Evolutionary conservation across 2,329 filamentous ascomycete genomes (phyloP).

Genomic region (Arthrobotrys entomopaga): DNA sequence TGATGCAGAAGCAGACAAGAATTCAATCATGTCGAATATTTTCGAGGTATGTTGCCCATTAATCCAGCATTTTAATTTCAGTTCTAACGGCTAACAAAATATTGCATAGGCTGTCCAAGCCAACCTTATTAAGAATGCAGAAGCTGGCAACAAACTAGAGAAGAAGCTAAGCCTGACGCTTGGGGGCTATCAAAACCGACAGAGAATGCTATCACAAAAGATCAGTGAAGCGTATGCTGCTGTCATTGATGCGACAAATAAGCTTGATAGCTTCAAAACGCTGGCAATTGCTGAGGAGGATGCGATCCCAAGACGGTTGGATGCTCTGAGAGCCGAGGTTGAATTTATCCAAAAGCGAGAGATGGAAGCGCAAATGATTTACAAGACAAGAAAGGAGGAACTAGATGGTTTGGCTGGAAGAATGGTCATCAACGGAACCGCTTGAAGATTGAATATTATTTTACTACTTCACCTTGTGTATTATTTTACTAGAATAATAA

Average conservation of each 20-base stretch:
- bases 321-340: slow-evolving; percentile 82
- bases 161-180: slow-evolving; percentile 90
- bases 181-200: slow-evolving; percentile 88
- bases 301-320: slow-evolving; percentile 76
- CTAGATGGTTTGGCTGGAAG: slow-evolving; percentile 69
- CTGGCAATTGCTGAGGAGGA: slow-evolving; percentile 82
- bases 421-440: slow-evolving; percentile 40
- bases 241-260: slow-evolving; percentile 76
- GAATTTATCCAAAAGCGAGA: slow-evolving; percentile 81
- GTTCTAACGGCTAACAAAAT: slow-evolving; percentile 16
- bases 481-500: slow-evolving; percentile 15
- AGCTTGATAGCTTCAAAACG: slow-evolving; percentile 78
- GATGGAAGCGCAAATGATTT: slow-evolving; percentile 88
- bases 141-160: slow-evolving; percentile 85
- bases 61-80: not conserved
- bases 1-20: slow-evolving; percentile 76
- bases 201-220: slow-evolving; percentile 82
- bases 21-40: slow-evolving; percentile 72
- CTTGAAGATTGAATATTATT: slow-evolving; percentile 6
- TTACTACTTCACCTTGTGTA: not conserved
- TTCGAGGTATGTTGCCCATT: slow-evolving; percentile 72
- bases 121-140: slow-evolving; percentile 76
- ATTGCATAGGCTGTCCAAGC: slow-evolving; percentile 73
- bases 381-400: slow-evolving; percentile 80
- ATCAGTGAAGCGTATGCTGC: slow-evolving; percentile 78